phyloP scores from a whole-genome alignment of 2,329 filamentous ascomycete species.

The Trichoderma semiorbis region DNA sequence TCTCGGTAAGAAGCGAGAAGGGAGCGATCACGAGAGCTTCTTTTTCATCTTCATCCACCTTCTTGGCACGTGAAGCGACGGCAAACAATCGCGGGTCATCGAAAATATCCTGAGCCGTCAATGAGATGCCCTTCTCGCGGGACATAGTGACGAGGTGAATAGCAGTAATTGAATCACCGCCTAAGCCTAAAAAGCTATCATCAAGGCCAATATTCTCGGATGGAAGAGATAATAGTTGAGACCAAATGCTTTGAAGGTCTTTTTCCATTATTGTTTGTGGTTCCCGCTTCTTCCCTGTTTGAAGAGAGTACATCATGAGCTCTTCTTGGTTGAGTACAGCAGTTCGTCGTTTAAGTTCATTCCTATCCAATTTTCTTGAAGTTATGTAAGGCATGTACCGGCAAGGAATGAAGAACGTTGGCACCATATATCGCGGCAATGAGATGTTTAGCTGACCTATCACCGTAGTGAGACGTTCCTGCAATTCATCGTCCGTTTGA shows the following conservation, averaged over 20 bases:
- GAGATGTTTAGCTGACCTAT: slow-evolving; percentile 13
- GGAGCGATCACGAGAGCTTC: background rate
- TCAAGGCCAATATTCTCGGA: slow-evolving; percentile 18
- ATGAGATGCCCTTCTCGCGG: slow-evolving; percentile 6
- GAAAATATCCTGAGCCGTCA: slow-evolving; percentile 19
- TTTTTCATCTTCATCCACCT: background rate
- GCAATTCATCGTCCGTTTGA: background rate
- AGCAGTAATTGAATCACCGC: slow-evolving; percentile 36
- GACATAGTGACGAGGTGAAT: slow-evolving; percentile 13
- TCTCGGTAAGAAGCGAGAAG: slow-evolving; percentile 3
- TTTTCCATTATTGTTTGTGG: slow-evolving; percentile 4
- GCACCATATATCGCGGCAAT: slow-evolving; percentile 24
- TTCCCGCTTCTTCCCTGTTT: background rate
- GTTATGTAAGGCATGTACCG: slow-evolving; percentile 22
- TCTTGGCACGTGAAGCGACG: background rate
- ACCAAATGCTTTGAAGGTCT: slow-evolving; percentile 20
- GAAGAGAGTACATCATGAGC: slow-evolving; percentile 10
- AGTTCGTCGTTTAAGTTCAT: background rate
- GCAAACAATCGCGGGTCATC: slow-evolving; percentile 10
- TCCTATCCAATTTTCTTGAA: slow-evolving; percentile 23
- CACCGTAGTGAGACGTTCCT: slow-evolving; percentile 21
- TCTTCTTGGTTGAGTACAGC: background rate
- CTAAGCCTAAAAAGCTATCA: slow-evolving; percentile 23
- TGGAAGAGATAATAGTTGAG: slow-evolving; percentile 15
- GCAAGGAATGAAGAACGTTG: slow-evolving; percentile 23